Conservation (phyloP, 2,329 filamentous ascomycete genomes). For the Penicillium sp. region DNA sequence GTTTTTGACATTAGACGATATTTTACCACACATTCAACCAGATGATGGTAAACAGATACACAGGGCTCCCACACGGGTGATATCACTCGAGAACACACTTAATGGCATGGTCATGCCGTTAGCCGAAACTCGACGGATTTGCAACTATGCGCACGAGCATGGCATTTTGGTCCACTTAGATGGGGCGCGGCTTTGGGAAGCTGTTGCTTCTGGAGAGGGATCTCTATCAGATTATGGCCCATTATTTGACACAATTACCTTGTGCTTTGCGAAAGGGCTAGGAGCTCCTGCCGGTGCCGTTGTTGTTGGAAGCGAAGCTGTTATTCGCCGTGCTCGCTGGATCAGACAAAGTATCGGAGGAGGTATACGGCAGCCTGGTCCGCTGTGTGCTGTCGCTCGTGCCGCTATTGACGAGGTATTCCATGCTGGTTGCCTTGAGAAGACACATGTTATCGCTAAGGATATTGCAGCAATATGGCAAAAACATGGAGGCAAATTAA, state of each 20-base stretch:
- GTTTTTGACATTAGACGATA: conserved; percentile 15
- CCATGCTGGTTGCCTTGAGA: conserved; percentile 54
- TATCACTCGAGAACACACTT: conserved; percentile 75
- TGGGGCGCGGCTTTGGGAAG: conserved; percentile 73
- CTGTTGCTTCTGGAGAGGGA: conserved; percentile 62
- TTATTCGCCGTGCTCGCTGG: conserved; percentile 61
- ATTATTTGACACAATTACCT: conserved; percentile 63
- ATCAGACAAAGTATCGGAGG: conserved; percentile 73
- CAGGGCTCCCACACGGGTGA: conserved; percentile 67
- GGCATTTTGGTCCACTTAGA: conserved; percentile 67
- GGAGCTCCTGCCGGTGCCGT: conserved; percentile 71
- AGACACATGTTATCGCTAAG: conserved; percentile 56
- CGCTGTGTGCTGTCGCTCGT: conserved; percentile 65
- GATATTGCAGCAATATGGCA: conserved; percentile 60
- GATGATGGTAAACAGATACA: conserved; percentile 60
- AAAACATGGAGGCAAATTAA: conserved; percentile 59
- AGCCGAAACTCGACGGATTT: conserved; percentile 61
- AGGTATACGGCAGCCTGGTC: conserved; percentile 66
- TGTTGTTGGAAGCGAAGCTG: conserved; percentile 52
- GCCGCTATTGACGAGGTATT: conserved; percentile 72
- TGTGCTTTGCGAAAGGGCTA: conserved; percentile 73
- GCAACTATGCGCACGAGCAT: conserved; percentile 58
- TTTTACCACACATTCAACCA: conserved; percentile 1
- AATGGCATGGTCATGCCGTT: conserved; percentile 70
- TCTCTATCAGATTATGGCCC: conserved; percentile 60